These are phyloP conservation scores for Mortierella claussenii DNA, from an alignment of 192 early-diverging fungal genomes.

Conservation along the genomic window DNA sequence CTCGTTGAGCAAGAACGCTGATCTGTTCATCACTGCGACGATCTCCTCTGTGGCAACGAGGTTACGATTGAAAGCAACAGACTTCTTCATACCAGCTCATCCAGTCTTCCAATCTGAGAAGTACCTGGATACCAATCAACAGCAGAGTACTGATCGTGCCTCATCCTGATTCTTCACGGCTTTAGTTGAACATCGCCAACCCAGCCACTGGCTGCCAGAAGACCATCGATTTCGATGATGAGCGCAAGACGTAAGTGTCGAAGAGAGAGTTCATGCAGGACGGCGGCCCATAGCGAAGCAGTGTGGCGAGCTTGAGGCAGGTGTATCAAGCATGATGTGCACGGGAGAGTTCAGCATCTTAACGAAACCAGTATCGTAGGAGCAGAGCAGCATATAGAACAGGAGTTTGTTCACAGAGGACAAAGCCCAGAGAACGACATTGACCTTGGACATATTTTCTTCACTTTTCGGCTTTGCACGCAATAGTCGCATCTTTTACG, in stretches of 20 bases:
- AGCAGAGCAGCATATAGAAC: no score
- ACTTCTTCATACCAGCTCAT: not conserved
- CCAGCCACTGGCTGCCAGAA: slow-evolving; percentile 99
- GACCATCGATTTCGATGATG: slow-evolving; percentile 97
- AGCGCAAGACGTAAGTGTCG: slow-evolving; percentile 89
- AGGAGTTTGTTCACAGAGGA: not conserved
- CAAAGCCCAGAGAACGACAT: not conserved
- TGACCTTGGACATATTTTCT: not conserved
- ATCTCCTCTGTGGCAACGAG: no score
- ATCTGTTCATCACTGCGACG: no score
- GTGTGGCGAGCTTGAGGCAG: no score
- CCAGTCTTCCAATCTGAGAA: not conserved
- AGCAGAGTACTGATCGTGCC: slow-evolving; percentile 14
- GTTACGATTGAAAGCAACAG: no score
- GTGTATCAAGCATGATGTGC: no score
- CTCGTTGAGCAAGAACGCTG: no score
- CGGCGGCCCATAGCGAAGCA: no score
- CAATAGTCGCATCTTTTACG: slow-evolving; percentile 93
- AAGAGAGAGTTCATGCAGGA: no score
- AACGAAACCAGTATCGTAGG: no score
- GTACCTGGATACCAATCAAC: not conserved
- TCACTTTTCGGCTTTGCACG: not conserved
- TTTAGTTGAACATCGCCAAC: slow-evolving; percentile 98
- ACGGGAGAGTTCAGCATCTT: no score
- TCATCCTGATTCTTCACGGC: slow-evolving; percentile 23